Base-by-base conservation (phyloP, 2,329 filamentous ascomycete genomes). In the Alternaria postmessia region DNA sequence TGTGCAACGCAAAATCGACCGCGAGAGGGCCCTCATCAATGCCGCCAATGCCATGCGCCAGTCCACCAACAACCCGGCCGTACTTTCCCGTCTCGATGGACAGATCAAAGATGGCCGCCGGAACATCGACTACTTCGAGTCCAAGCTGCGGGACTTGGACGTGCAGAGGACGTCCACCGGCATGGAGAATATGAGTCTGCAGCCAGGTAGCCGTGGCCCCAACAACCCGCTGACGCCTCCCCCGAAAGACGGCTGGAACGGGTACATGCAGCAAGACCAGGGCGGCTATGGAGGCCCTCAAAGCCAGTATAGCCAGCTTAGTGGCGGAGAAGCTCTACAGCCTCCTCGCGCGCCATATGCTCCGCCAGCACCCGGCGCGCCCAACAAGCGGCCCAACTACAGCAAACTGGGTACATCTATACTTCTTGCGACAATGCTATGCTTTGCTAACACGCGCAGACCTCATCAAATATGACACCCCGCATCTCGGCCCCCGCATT, bases 401-500 rank as follows among this genome's bases (percentile, higher is more conserved):
- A 97, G 93, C 78, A 98, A 97, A 82, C 88, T 99, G 71, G 94
- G 94, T 97, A 84, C 67, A 88, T 56, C 36, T 6, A 28, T 36
- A 30, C n/a, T 11, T 30, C n/a, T 7, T 26, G 16, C 32, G 4
- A 28, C 12, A 8, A 11, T 7, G 3, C n/a, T 20, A 12, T 22
- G 24, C 12, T 34, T 24, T 8, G 46, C 56, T 59, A 39, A 59
- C 44, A 32, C 14, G 49, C 47, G 22, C 69, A 97, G 95, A 99
- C 81, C 84, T 99, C 65, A 97, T 99, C 83, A 98, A 98, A 88
- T 97, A 96, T 81, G 95, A 99, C 77, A 97, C 94, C 32, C 91
- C 92, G 18, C 92, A 97, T 78, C 89, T 99, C 64, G 95, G 95
- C 34, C 94, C 95, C 62, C 93, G 96, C 69, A 99, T 99, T 74